Conservation (phyloP, 345 rosid species). For the Hibiscus trionum region DNA sequence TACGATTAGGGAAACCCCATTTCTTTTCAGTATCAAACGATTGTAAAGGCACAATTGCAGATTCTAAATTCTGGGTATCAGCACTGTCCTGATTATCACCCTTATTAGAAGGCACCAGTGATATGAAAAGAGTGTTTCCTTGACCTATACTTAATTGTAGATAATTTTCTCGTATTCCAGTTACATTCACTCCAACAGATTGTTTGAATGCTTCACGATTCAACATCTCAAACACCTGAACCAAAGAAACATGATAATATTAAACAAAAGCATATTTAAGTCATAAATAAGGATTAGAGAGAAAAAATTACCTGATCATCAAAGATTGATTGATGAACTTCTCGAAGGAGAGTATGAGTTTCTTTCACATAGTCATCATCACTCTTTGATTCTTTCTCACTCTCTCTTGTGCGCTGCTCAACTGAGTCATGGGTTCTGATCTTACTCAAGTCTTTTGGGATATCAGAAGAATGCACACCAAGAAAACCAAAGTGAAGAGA, state of each 20-base stretch:
- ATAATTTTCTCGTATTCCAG: constrained; percentile 79
- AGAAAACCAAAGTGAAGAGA: constrained; percentile 73
- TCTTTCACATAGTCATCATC: constrained; percentile 60
- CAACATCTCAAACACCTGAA: constrained; percentile 80
- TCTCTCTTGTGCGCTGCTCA: constrained; percentile 27
- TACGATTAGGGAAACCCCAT: constrained; percentile 42
- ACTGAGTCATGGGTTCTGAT: constrained; percentile 13
- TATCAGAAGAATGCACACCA: constrained; percentile 33
- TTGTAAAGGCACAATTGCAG: constrained; percentile 33
- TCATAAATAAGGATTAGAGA: constrained; percentile 3
- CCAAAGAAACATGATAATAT: constrained; percentile 17
- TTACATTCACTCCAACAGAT: constrained; percentile 65
- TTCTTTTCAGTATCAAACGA: constrained; percentile 40
- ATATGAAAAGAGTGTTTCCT: constrained; percentile 65
- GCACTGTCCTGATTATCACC: constrained; percentile 33
- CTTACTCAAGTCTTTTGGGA: constrained; percentile 27
- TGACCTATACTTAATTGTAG: constrained; percentile 63
- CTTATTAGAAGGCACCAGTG: constrained; percentile 46
- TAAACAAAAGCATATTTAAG: background rate
- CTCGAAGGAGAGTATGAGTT: constrained; percentile 59
- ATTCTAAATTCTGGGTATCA: constrained; percentile 28
- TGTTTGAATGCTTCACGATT: constrained; percentile 73
- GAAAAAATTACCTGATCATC: constrained; percentile 59
- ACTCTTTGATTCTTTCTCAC: constrained; percentile 32
- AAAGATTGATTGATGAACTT: constrained; percentile 78